A percentile compares a stretch with the other conserved stretches of the same genome.
Evolutionary conservation across 352 stramenopile species (phyloP).

Genomic region (Phytophthora pisi): DNA sequence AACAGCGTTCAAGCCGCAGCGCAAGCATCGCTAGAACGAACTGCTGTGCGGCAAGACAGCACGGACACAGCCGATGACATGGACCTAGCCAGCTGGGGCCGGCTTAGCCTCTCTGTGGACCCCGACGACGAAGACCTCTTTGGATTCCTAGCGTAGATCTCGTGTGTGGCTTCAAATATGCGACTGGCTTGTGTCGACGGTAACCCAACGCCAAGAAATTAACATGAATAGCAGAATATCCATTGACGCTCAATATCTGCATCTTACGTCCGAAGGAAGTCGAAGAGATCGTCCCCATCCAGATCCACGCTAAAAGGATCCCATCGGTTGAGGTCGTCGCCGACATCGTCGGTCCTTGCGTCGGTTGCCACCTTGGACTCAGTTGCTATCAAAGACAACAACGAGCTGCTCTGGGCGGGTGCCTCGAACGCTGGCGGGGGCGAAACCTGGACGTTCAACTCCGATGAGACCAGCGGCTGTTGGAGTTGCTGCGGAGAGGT

Average conservation of each 20-base stretch:
- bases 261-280: constrained; percentile 71
- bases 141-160: constrained; percentile 10
- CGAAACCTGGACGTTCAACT: not conserved
- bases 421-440: not conserved
- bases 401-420: not conserved
- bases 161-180: not conserved
- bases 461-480: not conserved
- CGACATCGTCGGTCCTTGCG: constrained; percentile 30
- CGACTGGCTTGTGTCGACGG: not conserved
- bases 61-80: constrained; percentile 9
- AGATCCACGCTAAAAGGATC: constrained; percentile 73
- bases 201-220: not conserved
- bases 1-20: not conserved
- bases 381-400: constrained; percentile 10
- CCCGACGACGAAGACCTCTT: constrained; percentile 33
- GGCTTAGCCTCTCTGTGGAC: constrained; percentile 29
- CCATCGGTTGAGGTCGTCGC: constrained; percentile 58
- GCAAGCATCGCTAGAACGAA: not conserved
- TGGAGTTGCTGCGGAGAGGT: constrained; percentile 15
- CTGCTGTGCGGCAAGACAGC: not conserved
- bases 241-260: not conserved
- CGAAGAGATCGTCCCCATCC: constrained; percentile 79
- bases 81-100: constrained; percentile 25
- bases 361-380: not conserved
- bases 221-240: not conserved